These are phyloP conservation scores for Panus rudis DNA, from an alignment of 768 basidiomycete genomes.

Conservation along the genomic window DNA sequence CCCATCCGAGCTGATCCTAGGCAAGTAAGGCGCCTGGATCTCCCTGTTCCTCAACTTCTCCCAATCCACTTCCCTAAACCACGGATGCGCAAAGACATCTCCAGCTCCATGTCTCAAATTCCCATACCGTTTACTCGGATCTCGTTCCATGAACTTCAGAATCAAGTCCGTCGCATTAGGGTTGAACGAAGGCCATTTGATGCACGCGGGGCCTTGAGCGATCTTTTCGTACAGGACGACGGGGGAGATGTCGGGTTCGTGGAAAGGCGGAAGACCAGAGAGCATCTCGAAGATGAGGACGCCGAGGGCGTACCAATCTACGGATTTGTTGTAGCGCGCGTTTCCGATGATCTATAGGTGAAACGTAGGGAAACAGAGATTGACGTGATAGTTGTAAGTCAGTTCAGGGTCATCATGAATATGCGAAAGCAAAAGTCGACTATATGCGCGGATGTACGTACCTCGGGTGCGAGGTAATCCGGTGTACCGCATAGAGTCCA, in stretches of 20 bases:
- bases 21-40: constrained; percentile 93
- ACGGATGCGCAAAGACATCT: constrained; percentile 88
- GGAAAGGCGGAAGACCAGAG: constrained; percentile 91
- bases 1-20: constrained; percentile 86
- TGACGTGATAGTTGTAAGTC: neutral
- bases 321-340: constrained; percentile 88
- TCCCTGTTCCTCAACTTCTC: constrained; percentile 70
- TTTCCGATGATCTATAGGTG: constrained; percentile 60
- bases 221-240: constrained; percentile 91
- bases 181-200: constrained; percentile 78
- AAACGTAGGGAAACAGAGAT: constrained; percentile 1
- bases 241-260: constrained; percentile 79
- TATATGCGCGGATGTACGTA: too few species aligned
- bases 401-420: neutral
- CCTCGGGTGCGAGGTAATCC: constrained; percentile 96
- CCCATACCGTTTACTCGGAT: constrained; percentile 84
- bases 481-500: constrained; percentile 96
- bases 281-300: constrained; percentile 98
- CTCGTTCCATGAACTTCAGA: constrained; percentile 80
- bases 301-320: constrained; percentile 98
- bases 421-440: neutral
- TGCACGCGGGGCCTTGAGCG: constrained; percentile 59
- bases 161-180: constrained; percentile 83
- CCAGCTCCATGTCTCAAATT: constrained; percentile 83
- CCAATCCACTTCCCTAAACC: constrained; percentile 96